A percentile compares a stretch with the other conserved stretches of the same genome.
phyloP scores from a whole-genome alignment of 176 grass and related monocot species.

The Juncus inflexus region DNA sequence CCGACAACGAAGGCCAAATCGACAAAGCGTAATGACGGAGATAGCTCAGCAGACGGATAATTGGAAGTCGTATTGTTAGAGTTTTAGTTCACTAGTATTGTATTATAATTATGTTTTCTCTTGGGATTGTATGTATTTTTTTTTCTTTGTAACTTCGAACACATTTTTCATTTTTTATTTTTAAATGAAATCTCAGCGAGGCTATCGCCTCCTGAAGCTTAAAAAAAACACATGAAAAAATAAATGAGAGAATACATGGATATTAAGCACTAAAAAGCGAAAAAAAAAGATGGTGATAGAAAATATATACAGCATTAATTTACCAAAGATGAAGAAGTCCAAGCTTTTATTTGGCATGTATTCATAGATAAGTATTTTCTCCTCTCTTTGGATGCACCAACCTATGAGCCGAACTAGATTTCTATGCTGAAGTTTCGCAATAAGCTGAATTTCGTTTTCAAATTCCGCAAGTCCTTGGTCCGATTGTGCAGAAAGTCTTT shows the following conservation, averaged over 20 bases:
- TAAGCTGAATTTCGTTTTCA: slow-evolving; percentile 25
- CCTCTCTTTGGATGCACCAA: slow-evolving; percentile 25
- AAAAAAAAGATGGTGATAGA: not conserved
- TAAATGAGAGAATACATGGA: no score
- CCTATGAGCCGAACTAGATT: slow-evolving; percentile 29
- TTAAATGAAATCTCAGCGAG: no score
- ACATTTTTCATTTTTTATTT: no score
- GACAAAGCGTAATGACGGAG: no score
- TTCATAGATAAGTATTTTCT: slow-evolving; percentile 30
- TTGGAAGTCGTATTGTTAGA: no score
- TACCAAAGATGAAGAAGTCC: slow-evolving; percentile 27
- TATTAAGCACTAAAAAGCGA: not conserved
- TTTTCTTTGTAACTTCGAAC: no score
- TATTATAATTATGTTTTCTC: no score
- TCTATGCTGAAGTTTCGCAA: slow-evolving; percentile 29
- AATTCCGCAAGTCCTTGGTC: slow-evolving; percentile 26
- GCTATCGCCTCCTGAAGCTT: no score
- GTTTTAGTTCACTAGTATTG: no score
- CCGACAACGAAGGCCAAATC: no score
- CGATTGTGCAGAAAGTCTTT: slow-evolving; percentile 17
- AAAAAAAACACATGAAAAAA: not conserved
- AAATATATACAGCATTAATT: not conserved
- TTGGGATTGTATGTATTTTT: no score
- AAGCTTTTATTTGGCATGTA: slow-evolving; percentile 32
- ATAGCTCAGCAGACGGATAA: no score